Evolutionary conservation across 2,329 filamentous ascomycete species (phyloP).

Genomic region (Claviceps pazoutovae): DNA sequence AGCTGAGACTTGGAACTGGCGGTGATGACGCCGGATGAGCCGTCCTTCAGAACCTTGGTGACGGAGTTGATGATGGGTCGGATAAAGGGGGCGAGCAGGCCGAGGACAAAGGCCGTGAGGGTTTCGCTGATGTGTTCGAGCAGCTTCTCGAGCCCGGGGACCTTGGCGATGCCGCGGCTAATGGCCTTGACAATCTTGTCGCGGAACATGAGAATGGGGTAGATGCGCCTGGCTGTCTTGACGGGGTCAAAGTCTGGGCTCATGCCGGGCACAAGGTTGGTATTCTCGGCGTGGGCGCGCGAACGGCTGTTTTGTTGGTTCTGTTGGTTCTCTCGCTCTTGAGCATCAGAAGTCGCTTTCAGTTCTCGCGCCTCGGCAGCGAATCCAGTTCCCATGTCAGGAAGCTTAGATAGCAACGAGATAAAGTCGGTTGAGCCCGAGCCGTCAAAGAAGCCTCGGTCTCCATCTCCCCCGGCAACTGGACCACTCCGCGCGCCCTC

Average conservation of each 20-base stretch:
- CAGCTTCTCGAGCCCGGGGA: conserved; percentile 79
- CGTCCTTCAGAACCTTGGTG: conserved; percentile 71
- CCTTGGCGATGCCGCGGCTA: conserved; percentile 73
- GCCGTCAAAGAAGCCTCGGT: conserved; percentile 28
- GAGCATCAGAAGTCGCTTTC: conserved; percentile 44
- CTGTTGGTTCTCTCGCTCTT: conserved; percentile 43
- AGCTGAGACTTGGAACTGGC: conserved; percentile 61
- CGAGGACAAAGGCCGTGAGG: conserved; percentile 80
- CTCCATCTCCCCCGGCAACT: conserved; percentile 19
- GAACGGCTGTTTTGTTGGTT: conserved; percentile 23
- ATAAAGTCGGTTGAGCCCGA: conserved; percentile 46
- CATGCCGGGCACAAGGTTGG: conserved; percentile 58
- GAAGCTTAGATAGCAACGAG: conserved; percentile 61
- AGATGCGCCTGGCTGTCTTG: conserved; percentile 68
- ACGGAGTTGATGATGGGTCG: conserved; percentile 82
- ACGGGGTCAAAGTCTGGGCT: conserved; percentile 64
- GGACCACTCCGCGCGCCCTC: conserved; percentile 31
- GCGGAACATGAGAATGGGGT: conserved; percentile 85
- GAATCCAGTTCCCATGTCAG: conserved; percentile 51
- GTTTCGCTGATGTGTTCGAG: conserved; percentile 91
- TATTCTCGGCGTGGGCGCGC: conserved; percentile 27
- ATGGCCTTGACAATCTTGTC: conserved; percentile 88
- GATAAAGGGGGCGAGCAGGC: conserved; percentile 80
- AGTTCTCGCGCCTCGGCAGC: conserved; percentile 52
- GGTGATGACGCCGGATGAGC: conserved; percentile 57